phyloP scores from a whole-genome alignment of 805 yeast genomes.

The Starmerella apicola region DNA sequence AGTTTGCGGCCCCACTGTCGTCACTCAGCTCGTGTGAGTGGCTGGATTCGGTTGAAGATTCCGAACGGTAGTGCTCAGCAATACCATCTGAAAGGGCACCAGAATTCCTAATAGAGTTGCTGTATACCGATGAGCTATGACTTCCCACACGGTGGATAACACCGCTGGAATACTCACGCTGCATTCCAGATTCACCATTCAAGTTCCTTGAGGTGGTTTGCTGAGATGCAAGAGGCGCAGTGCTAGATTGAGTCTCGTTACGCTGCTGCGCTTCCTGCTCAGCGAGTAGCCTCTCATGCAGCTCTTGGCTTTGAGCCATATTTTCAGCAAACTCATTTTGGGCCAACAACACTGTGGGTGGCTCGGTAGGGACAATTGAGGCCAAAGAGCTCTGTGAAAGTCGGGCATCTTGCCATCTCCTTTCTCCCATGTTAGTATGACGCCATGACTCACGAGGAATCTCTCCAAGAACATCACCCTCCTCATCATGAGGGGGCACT shows the following conservation, averaged over 20 bases:
- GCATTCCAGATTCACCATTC: constrained; percentile 14
- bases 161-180: constrained; percentile 27
- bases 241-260: constrained; percentile 1
- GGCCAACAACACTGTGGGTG: constrained; percentile 65
- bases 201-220: too few species aligned
- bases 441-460: constrained; percentile 52
- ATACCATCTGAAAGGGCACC: constrained; percentile 7
- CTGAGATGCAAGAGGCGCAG: not conserved
- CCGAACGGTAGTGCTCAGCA: constrained; percentile 25
- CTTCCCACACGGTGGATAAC: constrained; percentile 25
- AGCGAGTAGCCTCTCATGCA: not conserved
- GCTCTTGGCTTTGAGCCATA: not conserved
- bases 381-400: constrained; percentile 56
- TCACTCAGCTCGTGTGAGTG: constrained; percentile 17
- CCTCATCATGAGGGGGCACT: constrained; percentile 11
- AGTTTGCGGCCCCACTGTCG: constrained; percentile 17
- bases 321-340: constrained; percentile 27
- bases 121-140: constrained; percentile 24
- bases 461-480: constrained; percentile 22
- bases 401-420: constrained; percentile 40
- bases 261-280: not conserved
- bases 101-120: constrained; percentile 3
- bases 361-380: constrained; percentile 66
- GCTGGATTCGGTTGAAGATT: constrained; percentile 24
- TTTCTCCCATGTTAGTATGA: constrained; percentile 28